Percentiles rank a stretch among this genome's conserved stretches.
Conservation (phyloP, 352 stramenopile genomes). For the Phytophthora citricola region DNA sequence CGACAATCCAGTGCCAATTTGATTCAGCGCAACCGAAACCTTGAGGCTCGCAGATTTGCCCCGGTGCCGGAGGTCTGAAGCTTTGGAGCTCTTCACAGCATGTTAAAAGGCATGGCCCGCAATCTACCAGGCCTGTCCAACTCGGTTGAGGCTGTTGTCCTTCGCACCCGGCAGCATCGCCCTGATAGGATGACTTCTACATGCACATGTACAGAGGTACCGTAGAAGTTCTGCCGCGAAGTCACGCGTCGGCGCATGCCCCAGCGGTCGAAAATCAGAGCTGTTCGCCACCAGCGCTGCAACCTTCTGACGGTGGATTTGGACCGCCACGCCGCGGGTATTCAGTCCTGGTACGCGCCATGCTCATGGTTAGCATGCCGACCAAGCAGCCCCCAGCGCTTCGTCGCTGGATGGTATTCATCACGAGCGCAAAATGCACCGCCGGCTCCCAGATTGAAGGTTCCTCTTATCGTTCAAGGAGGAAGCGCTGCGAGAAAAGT, state of each 20-base stretch:
- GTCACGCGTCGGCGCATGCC: constrained; percentile 4
- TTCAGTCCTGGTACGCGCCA: neutral
- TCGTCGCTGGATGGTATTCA: constrained; percentile 12
- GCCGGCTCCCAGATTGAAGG: neutral
- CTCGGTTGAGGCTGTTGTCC: neutral
- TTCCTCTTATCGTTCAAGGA: constrained; percentile 8
- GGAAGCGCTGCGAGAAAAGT: neutral
- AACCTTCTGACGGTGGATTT: constrained; percentile 7
- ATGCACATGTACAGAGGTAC: neutral
- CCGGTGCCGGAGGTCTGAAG: neutral
- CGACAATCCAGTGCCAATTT: constrained; percentile 9
- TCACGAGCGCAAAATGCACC: constrained; percentile 1
- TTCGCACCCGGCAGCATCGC: neutral
- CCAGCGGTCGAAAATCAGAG: neutral
- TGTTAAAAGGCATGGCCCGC: neutral
- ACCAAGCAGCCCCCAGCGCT: neutral
- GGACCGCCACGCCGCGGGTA: constrained; percentile 8
- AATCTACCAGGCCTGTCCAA: constrained; percentile 3
- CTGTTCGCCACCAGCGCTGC: neutral
- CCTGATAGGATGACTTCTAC: no score
- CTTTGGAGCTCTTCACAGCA: constrained; percentile 3
- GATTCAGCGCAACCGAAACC: neutral
- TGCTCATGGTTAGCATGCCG: neutral
- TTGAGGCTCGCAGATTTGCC: constrained; percentile 13
- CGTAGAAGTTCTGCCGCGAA: constrained; percentile 5